Evolutionary conservation across 2,329 filamentous ascomycete species (phyloP).

Genomic region (Xylaria multiplex): DNA sequence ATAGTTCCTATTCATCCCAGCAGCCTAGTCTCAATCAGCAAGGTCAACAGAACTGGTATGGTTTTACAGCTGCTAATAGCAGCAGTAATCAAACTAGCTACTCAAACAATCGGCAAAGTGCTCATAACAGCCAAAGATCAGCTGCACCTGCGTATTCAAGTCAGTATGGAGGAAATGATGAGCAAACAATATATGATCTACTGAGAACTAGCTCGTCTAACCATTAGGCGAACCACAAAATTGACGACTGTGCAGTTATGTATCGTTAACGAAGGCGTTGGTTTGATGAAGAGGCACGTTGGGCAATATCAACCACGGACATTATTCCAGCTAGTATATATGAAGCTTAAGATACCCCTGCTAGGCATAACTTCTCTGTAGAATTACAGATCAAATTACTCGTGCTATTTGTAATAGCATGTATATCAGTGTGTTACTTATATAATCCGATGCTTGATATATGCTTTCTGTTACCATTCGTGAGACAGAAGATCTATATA

Average conservation of each 20-base stretch:
- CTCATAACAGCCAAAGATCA: slow-evolving; percentile 41
- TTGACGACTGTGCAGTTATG: background rate
- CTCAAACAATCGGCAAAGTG: slow-evolving; percentile 39
- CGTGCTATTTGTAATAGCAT: background rate
- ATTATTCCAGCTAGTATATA: background rate
- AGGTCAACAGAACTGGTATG: slow-evolving; percentile 52
- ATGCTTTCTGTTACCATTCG: background rate
- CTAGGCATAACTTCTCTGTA: slow-evolving; percentile 2
- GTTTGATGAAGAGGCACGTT: background rate
- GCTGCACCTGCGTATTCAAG: slow-evolving; percentile 38
- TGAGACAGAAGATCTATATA: background rate
- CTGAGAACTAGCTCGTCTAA: slow-evolving; percentile 40
- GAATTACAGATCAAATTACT: background rate
- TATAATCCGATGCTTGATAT: background rate
- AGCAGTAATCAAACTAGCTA: slow-evolving; percentile 41
- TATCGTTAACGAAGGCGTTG: slow-evolving; percentile 7
- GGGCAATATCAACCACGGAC: background rate
- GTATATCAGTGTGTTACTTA: background rate
- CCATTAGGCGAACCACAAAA: slow-evolving; percentile 31
- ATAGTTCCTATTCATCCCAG: slow-evolving; percentile 46
- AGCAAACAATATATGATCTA: slow-evolving; percentile 46
- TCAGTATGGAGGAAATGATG: slow-evolving; percentile 42
- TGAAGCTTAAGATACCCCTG: slow-evolving; percentile 18
- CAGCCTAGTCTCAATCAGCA: slow-evolving; percentile 40
- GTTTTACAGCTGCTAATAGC: slow-evolving; percentile 44